Conservation (phyloP, 2,329 filamentous ascomycete genomes). For the Aspergillus aculeatinus region DNA sequence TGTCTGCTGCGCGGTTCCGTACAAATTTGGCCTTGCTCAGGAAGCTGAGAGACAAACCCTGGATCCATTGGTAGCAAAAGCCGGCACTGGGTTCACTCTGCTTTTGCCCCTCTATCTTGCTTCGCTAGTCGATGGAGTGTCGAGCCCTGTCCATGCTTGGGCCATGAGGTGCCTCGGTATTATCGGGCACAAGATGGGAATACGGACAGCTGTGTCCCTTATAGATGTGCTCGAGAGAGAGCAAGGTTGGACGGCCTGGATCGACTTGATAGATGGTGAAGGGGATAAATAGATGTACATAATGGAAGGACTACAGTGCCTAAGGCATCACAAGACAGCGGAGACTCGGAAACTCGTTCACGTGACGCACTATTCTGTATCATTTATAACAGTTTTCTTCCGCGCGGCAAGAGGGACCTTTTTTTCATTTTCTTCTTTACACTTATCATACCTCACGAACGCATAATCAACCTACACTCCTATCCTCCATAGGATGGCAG, state of each 20-base stretch:
- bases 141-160: neutral
- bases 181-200: constrained; percentile 3
- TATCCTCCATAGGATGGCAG: constrained; percentile 44
- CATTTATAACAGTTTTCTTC: constrained; percentile 14
- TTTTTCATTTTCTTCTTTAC: constrained; percentile 33
- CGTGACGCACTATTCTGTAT: constrained; percentile 7
- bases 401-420: constrained; percentile 1
- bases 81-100: constrained; percentile 2
- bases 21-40: constrained; percentile 2
- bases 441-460: constrained; percentile 44
- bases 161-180: constrained; percentile 2
- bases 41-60: neutral
- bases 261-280: neutral
- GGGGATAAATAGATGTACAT: neutral
- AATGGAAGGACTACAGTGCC: neutral
- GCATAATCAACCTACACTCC: constrained; percentile 52
- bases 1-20: constrained; percentile 6
- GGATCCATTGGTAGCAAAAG: neutral
- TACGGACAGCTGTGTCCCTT: neutral
- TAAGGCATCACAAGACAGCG: constrained; percentile 5
- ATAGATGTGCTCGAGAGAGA: neutral
- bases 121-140: neutral
- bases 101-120: constrained; percentile 1
- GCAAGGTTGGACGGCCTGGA: neutral
- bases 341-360: neutral